A percentile compares a stretch with the other conserved stretches of the same genome.
phyloP scores from a whole-genome alignment of 495 filamentous ascomycete species.

The Penicillium coffeae region DNA sequence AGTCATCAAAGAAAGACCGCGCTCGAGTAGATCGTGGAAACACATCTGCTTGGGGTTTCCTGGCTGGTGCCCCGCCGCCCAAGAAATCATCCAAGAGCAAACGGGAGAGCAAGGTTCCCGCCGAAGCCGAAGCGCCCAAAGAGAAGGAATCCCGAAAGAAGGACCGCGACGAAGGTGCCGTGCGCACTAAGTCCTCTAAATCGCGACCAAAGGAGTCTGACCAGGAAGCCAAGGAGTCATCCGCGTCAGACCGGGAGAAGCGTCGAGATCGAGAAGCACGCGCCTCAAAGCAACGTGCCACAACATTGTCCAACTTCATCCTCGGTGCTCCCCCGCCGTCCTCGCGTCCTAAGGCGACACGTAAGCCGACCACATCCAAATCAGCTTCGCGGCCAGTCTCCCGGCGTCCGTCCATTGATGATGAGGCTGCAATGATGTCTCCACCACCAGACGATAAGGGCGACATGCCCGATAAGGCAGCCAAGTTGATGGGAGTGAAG shows the following conservation, averaged over 20 bases:
- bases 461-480: slow-evolving; percentile 52
- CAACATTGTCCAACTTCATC: slow-evolving; percentile 51
- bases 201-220: slow-evolving; percentile 40
- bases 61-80: slow-evolving; percentile 30
- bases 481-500: slow-evolving; percentile 55
- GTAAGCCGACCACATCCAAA: slow-evolving; percentile 34
- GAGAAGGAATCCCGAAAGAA: slow-evolving; percentile 7
- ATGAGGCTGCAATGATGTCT: slow-evolving; percentile 42
- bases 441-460: slow-evolving; percentile 50
- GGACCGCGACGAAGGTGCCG: slow-evolving; percentile 19
- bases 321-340: slow-evolving; percentile 46
- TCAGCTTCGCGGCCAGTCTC: slow-evolving; percentile 36
- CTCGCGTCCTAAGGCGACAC: slow-evolving; percentile 46
- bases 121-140: slow-evolving; percentile 2
- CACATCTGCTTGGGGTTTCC: slow-evolving; percentile 37
- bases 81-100: slow-evolving; percentile 26
- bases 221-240: slow-evolving; percentile 50
- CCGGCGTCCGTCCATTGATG: slow-evolving; percentile 47
- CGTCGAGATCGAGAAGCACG: slow-evolving; percentile 38
- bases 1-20: slow-evolving; percentile 25
- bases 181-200: slow-evolving; percentile 49
- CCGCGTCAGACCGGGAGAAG: slow-evolving; percentile 52
- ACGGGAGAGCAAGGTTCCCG: not conserved
- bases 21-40: slow-evolving; percentile 1
- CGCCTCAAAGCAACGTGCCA: slow-evolving; percentile 40